Conservation (phyloP, 2,329 filamentous ascomycete species). For the Ophiostoma pallidulum region DNA sequence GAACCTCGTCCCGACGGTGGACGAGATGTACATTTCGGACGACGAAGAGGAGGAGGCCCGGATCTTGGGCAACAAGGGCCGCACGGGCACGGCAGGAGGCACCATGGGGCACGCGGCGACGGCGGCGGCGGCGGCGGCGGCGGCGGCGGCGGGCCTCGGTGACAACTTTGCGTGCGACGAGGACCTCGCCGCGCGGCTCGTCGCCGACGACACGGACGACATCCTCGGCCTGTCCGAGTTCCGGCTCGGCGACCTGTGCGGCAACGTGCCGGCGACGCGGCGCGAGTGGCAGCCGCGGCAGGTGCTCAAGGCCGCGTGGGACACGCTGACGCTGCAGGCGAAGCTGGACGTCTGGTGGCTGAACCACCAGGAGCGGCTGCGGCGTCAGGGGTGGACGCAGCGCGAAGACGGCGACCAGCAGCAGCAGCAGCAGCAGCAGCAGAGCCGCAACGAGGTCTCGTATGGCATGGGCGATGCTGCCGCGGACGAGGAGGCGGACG, state of each 20-base stretch:
- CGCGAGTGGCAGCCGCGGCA: conserved; percentile 36
- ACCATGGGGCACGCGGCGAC: too few relatives aligned
- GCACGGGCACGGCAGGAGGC: too few relatives aligned
- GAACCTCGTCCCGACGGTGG: conserved; percentile 28
- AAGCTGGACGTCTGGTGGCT: conserved; percentile 29
- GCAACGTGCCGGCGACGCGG: conserved; percentile 25
- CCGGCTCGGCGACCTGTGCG: conserved; percentile 19
- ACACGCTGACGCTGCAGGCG: conserved; percentile 27
- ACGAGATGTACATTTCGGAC: conserved; percentile 42
- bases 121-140: too few relatives aligned
- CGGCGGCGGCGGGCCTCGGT: too few relatives aligned
- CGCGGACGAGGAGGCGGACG: conserved; percentile 23
- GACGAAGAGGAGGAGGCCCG: conserved; percentile 20
- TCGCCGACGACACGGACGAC: conserved; percentile 36
- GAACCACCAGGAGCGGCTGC: conserved; percentile 20
- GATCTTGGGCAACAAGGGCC: too few relatives aligned
- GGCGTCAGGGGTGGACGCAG: conserved; percentile 13
- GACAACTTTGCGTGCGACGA: too few relatives aligned
- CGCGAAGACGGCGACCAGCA: conserved; percentile 28
- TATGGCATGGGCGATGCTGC: conserved; percentile 19
- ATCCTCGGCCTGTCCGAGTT: conserved; percentile 21
- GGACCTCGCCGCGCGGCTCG: conserved; percentile 21
- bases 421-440: neutral
- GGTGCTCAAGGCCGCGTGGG: conserved; percentile 36
- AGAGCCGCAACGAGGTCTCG: neutral